A percentile compares a stretch with the other conserved stretches of the same genome.
These are phyloP conservation scores for Sporothrix luriei DNA, from an alignment of 2,329 filamentous ascomycete genomes.

Conservation along the genomic window DNA sequence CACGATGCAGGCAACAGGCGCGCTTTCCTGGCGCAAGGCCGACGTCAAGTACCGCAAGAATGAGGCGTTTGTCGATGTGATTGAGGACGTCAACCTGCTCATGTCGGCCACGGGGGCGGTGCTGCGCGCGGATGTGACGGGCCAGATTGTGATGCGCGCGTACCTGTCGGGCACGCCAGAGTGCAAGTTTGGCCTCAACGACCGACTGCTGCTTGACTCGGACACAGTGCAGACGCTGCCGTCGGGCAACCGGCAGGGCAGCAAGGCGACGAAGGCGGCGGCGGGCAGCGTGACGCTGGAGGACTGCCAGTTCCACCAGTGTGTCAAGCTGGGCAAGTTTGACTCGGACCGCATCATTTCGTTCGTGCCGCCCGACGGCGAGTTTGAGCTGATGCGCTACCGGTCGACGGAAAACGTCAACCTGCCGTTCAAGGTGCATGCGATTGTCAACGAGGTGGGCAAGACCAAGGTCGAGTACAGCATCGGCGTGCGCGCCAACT, in stretches of 20 bases:
- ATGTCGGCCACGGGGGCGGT: conserved; percentile 98
- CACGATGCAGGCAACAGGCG: conserved; percentile 98
- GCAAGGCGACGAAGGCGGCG: conserved; percentile 91
- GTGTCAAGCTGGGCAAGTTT: conserved; percentile 95
- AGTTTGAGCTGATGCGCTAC: conserved; percentile 98
- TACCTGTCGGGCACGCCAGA: conserved; percentile 96
- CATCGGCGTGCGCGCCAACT: conserved; percentile 96
- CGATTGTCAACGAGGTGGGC: conserved; percentile 95
- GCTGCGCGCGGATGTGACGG: conserved; percentile 91
- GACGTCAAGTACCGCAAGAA: conserved; percentile 99
- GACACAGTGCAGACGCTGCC: conserved; percentile 66
- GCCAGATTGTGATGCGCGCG: conserved; percentile 97
- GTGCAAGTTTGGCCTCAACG: conserved; percentile 98
- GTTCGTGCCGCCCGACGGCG: conserved; percentile 93
- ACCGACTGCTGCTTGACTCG: conserved; percentile 85
- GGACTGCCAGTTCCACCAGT: conserved; percentile 98
- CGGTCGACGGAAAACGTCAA: conserved; percentile 98
- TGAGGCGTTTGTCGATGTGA: conserved; percentile 98
- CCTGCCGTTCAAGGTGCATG: conserved; percentile 96
- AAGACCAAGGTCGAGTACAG: conserved; percentile 98
- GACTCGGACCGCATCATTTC: conserved; percentile 96
- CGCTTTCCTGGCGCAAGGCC: conserved; percentile 92
- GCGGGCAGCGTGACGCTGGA: conserved; percentile 94
- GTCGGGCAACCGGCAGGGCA: conserved; percentile 74
- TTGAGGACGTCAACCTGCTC: conserved; percentile 97